Evolutionary conservation across 306 rosid species (phyloP), one percentile per base, ranked within the genome.

Genomic region (Vigna angularis): DNA sequence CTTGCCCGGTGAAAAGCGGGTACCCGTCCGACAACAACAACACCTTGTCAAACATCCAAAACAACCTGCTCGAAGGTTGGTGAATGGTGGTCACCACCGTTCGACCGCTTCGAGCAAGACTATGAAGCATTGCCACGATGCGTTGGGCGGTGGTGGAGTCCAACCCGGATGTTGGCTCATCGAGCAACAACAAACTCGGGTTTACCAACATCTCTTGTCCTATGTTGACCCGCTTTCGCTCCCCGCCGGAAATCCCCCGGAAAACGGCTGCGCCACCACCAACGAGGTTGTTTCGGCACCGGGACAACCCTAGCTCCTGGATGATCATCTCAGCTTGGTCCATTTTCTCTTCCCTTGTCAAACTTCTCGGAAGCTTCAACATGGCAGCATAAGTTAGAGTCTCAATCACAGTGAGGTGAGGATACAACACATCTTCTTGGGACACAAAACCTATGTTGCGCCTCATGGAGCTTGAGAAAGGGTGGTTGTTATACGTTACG

Each of bases 171-270:
- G 97, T 91, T 0, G 97, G 94, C 73, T 91, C 97, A 51, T 91
- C 94, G 2, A 91, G 80, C 45, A 89, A 42, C 57, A 91, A 50
- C 6, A 91, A 62, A 51, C 92, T 83, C 52, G 96, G 96, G 81
- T 87, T 85, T 4, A 89, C 87, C 40, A 91, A 2, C 93, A 89
- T 87, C 83, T 91, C 96, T 34, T 91, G 96, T 50, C 96, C 93
- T 11, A 91, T 89, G 66, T 92, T 89, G 15, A 89, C 97, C 69
- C 97, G 86, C 66, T 89, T 91, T 6, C 90, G 64, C 56, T 89
- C 97, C 2, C 96, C 96, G 0, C 96, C 96, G 0, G 96, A 91
- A 6, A 91, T 50, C 0, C 96, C 91, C 8, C 96, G 71, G 0
- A 84, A 70, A 44, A 83, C 2, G 10, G 89, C 73, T 53, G 85